Conservation (phyloP, 495 filamentous ascomycete species). For the Pseudomonodictys pantanalensis region DNA sequence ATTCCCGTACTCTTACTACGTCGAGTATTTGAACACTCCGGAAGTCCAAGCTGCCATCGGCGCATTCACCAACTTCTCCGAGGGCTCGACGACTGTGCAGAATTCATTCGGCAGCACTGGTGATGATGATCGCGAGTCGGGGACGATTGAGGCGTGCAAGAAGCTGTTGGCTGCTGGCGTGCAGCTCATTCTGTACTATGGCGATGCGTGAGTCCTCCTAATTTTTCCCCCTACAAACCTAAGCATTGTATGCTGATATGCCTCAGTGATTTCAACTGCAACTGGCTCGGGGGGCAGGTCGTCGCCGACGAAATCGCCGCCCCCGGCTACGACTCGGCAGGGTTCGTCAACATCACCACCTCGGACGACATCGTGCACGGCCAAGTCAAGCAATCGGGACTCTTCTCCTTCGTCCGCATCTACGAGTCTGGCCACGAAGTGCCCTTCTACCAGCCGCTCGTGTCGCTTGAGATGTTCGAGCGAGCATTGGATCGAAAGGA, state of each 20-base stretch:
- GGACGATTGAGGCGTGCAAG: slow-evolving; percentile 50
- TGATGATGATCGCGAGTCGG: slow-evolving; percentile 53
- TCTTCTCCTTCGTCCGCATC: slow-evolving; percentile 64
- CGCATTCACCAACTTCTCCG: slow-evolving; percentile 56
- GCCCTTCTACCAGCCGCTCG: slow-evolving; percentile 66
- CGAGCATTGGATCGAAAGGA: slow-evolving; percentile 56
- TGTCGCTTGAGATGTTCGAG: slow-evolving; percentile 59
- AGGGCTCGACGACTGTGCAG: slow-evolving; percentile 47
- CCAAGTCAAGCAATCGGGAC: slow-evolving; percentile 63
- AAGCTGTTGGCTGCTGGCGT: slow-evolving; percentile 53
- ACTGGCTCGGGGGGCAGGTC: slow-evolving; percentile 56
- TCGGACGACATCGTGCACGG: slow-evolving; percentile 57
- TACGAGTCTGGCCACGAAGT: slow-evolving; percentile 59
- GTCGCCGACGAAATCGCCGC: slow-evolving; percentile 49
- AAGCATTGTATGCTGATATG: background rate
- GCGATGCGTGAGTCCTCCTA: slow-evolving; percentile 48
- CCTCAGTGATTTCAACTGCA: slow-evolving; percentile 57
- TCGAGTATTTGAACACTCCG: slow-evolving; percentile 57
- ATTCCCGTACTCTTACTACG: slow-evolving; percentile 59
- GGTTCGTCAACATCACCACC: slow-evolving; percentile 55
- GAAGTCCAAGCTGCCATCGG: slow-evolving; percentile 58
- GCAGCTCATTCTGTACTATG: slow-evolving; percentile 55
- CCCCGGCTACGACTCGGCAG: slow-evolving; percentile 49
- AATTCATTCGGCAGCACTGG: slow-evolving; percentile 55
- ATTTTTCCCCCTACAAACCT: no score